phyloP scores from a whole-genome alignment of 2,329 filamentous ascomycete species.

The Ceratocystis variospora region DNA sequence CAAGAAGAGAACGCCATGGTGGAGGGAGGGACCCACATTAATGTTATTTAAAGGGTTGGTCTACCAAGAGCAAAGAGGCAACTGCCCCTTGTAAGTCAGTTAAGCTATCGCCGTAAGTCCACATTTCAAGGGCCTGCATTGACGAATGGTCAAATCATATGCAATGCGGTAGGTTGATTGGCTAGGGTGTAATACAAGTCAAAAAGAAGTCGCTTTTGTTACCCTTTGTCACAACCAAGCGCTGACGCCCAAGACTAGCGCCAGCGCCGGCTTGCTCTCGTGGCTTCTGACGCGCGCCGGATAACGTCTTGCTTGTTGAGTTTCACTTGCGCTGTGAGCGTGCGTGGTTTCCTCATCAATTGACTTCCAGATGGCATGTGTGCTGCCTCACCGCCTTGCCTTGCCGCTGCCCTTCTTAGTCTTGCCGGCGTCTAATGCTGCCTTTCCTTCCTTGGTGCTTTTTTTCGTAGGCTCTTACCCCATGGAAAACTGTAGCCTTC shows the following conservation, averaged over 20 bases:
- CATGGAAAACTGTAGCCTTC: conserved; percentile 3
- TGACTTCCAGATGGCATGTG: background rate
- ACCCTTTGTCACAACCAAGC: background rate
- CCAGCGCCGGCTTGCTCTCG: background rate
- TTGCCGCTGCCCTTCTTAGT: background rate
- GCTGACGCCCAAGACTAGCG: background rate
- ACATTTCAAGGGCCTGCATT: background rate
- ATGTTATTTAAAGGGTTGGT: background rate
- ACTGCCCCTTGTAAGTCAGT: background rate
- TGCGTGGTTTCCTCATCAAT: too few species aligned
- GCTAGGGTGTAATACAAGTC: background rate
- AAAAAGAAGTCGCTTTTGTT: background rate
- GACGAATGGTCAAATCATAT: background rate
- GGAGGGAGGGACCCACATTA: background rate
- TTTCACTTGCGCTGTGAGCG: too few species aligned
- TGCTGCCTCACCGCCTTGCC: background rate
- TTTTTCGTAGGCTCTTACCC: background rate
- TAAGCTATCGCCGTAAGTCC: background rate
- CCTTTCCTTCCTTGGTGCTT: background rate
- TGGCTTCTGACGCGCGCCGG: background rate
- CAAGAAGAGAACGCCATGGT: background rate
- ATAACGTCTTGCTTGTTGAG: too few species aligned
- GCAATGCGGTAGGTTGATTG: background rate
- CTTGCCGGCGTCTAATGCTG: background rate
- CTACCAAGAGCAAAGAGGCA: background rate